Percentiles rank a stretch among this genome's conserved stretches.
These are phyloP conservation scores for Hypoxylon sp. DNA, from an alignment of 2,329 filamentous ascomycete genomes.

Conservation along the genomic window DNA sequence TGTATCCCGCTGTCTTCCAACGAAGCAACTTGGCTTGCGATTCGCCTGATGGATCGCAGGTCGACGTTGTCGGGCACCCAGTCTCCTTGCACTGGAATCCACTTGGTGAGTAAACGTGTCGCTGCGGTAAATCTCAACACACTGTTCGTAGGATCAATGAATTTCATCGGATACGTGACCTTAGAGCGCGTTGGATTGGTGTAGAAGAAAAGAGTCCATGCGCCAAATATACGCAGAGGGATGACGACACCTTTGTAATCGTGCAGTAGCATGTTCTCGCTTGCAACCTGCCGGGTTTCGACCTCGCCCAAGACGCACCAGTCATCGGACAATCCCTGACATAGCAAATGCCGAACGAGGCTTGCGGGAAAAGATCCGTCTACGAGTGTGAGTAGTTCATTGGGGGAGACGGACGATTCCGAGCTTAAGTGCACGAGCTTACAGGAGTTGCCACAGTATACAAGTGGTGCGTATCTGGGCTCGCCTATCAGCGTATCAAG, in stretches of 20 bases:
- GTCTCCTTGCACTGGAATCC: constrained; percentile 1
- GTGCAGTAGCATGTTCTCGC: constrained; percentile 3
- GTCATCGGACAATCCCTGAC: not conserved
- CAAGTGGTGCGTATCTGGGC: not conserved
- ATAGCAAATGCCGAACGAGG: constrained; percentile 11
- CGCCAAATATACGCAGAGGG: constrained; percentile 6
- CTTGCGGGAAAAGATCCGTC: not conserved
- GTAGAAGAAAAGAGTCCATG: constrained; percentile 19
- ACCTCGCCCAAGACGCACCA: constrained; percentile 6
- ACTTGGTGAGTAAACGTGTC: not conserved
- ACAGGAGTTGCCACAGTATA: not conserved
- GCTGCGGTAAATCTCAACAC: not conserved
- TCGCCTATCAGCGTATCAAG: not conserved
- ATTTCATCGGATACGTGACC: not conserved
- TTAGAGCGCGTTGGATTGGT: constrained; percentile 1
- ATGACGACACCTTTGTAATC: constrained; percentile 19
- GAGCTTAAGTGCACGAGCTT: not conserved
- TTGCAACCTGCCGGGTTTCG: not conserved
- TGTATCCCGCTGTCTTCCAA: constrained; percentile 28
- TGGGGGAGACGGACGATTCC: constrained; percentile 3
- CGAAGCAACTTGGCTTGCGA: not conserved
- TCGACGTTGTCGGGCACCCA: constrained; percentile 6
- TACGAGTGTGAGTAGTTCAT: not conserved
- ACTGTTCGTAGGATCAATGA: constrained; percentile 6
- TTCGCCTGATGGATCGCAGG: not conserved